A percentile compares a stretch with the other conserved stretches of the same genome.
Conservation (phyloP, 345 rosid species). For the Ricinus communis region DNA sequence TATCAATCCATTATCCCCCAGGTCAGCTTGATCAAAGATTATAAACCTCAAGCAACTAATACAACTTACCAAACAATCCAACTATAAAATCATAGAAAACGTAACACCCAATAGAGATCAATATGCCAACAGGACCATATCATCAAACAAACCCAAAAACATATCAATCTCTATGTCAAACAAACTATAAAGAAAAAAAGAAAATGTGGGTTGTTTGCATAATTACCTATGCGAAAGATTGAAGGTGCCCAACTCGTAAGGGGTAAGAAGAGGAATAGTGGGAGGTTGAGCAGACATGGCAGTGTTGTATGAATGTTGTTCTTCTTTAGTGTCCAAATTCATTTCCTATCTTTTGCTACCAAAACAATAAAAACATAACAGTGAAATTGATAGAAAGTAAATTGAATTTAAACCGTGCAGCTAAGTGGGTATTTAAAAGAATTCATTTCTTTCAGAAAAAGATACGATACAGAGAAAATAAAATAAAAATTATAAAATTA, state of each 20-base stretch:
- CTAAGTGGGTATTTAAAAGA: background rate
- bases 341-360: too few relatives aligned
- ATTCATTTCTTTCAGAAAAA: too few relatives aligned
- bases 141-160: too few relatives aligned
- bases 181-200: background rate
- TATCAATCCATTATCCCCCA: too few relatives aligned
- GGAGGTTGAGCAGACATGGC: background rate
- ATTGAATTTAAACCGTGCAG: background rate
- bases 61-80: background rate
- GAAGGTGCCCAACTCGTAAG: constrained; percentile 8
- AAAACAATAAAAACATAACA: too few relatives aligned
- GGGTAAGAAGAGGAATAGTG: constrained; percentile 7
- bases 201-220: background rate
- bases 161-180: too few relatives aligned
- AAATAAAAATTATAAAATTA: too few relatives aligned
- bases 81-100: background rate
- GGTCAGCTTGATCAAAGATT: background rate
- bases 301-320: background rate
- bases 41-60: background rate
- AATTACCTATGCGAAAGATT: constrained; percentile 9
- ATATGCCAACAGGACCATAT: background rate
- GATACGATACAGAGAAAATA: too few relatives aligned
- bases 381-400: background rate
- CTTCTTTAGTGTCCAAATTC: background rate
- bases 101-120: too few relatives aligned